Percentiles rank a stretch among this genome's conserved stretches.
phyloP scores from a whole-genome alignment of 306 rosid species.

The cucumber (Cucumis sativus) region Cucumber_9930_V3 NC_026658.2:22811501-22812000 shows the following conservation, averaged over 20 bases:
- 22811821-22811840: neutral
- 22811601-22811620: neutral
- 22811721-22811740: neutral
- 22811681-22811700: neutral
- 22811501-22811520: no score
- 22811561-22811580: no score
- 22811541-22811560: no score
- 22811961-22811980: neutral
- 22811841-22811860: neutral
- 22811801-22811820: neutral
- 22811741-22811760: neutral
- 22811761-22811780: neutral
- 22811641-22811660: neutral
- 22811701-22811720: neutral
- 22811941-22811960: neutral
- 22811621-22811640: neutral
- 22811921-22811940: neutral
- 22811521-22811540: no score
- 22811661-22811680: neutral
- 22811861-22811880: neutral
- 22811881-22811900: neutral
- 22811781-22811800: neutral
- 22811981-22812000: neutral
- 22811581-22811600: no score
- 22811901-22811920: neutral